These are phyloP conservation scores for Pyricularia sp. DNA, from an alignment of 2,329 filamentous ascomycete species.

Conservation along the genomic window DNA sequence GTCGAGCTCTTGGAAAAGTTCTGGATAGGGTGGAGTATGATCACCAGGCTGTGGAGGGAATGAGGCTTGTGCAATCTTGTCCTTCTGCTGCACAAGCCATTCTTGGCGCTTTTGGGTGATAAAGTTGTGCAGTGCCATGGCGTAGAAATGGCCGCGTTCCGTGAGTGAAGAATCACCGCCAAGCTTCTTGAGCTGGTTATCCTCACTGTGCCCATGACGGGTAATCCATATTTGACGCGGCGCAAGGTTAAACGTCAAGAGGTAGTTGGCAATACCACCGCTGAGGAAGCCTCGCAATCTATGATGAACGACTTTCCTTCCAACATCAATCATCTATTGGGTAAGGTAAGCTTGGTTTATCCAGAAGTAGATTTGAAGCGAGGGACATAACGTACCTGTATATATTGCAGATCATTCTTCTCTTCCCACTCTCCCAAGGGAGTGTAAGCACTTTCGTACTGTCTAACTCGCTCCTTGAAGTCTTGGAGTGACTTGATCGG, in stretches of 20 bases:
- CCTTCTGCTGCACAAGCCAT: slow-evolving; percentile 77
- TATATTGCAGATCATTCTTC: slow-evolving; percentile 82
- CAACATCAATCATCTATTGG: slow-evolving; percentile 82
- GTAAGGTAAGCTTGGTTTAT: slow-evolving; percentile 15
- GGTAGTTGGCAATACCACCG: slow-evolving; percentile 84
- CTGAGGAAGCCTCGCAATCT: slow-evolving; percentile 88
- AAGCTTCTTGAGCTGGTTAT: slow-evolving; percentile 81
- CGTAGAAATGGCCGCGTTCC: slow-evolving; percentile 70
- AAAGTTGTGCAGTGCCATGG: slow-evolving; percentile 70
- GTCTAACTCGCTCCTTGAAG: slow-evolving; percentile 84
- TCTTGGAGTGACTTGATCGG: slow-evolving; percentile 75
- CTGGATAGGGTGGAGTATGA: slow-evolving; percentile 89
- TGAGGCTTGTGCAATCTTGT: slow-evolving; percentile 64
- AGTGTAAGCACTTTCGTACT: slow-evolving; percentile 91
- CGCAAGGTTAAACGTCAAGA: slow-evolving; percentile 93
- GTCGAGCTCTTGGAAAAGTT: slow-evolving; percentile 59
- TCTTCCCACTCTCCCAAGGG: slow-evolving; percentile 89
- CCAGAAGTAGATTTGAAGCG: neutral
- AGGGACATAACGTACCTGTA: slow-evolving; percentile 46
- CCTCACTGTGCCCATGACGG: slow-evolving; percentile 80
- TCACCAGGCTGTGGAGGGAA: slow-evolving; percentile 90
- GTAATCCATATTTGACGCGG: slow-evolving; percentile 98
- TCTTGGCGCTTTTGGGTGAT: slow-evolving; percentile 70
- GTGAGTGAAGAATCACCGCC: slow-evolving; percentile 85
- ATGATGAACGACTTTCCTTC: slow-evolving; percentile 84